Evolutionary conservation across 768 basidiomycete genomes (phyloP).

Genomic region (Boletus huronensis): DNA sequence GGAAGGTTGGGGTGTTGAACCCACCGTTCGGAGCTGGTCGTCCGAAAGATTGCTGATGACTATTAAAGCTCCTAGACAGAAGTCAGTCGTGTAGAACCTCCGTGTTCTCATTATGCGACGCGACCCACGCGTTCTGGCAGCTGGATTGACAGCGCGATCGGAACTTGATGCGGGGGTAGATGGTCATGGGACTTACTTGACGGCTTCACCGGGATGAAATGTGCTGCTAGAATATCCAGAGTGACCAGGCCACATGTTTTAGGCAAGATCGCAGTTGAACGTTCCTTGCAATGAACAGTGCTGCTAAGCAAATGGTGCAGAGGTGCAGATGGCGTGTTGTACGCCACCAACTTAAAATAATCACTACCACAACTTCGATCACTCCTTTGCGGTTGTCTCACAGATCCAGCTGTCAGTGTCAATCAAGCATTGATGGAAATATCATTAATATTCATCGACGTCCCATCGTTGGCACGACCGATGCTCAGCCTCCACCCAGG

Average conservation of each 20-base stretch:
- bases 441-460: neutral
- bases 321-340: neutral
- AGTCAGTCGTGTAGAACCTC: neutral
- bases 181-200: conserved; percentile 12
- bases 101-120: neutral
- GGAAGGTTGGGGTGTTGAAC: neutral
- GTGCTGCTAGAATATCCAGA: conserved; percentile 7
- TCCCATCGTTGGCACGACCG: neutral
- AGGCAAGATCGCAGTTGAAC: neutral
- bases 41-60: neutral
- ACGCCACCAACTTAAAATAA: neutral
- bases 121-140: conserved; percentile 16
- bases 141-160: neutral
- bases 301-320: too few species aligned
- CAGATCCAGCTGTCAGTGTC: neutral
- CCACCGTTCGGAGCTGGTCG: neutral
- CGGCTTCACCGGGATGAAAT: neutral
- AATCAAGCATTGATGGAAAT: neutral
- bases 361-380: too few species aligned
- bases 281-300: neutral
- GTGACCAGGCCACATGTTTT: conserved; percentile 1
- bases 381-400: too few species aligned
- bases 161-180: neutral
- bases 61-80: neutral
- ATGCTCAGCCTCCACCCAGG: neutral